Evolutionary conservation across 768 basidiomycete genomes (phyloP), one percentile per base, ranked within the genome.

Genomic region (Trametes sanguinea): DNA sequence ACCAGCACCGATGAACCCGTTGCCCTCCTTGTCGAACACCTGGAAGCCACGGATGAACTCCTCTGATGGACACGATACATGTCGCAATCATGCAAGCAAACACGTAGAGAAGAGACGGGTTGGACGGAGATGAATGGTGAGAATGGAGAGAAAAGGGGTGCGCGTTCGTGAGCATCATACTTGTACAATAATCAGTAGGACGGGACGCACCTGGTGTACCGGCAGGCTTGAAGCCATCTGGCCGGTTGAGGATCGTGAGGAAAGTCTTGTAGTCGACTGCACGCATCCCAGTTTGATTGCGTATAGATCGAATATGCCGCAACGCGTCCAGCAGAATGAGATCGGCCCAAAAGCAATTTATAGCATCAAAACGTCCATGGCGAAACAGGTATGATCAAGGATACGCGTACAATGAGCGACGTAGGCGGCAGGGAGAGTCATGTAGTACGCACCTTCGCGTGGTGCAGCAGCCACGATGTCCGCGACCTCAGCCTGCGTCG

Each of bases 11-110:
- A 93, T 94, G 77, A 87, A 91, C 1, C 94, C 94, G 69, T 94
- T 94, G 33, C 92, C 92, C 68, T 94, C 92, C 77, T 95, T 95
- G 77, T 98, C 96, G 68, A 99, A 98, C 10, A 98, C 96, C 69
- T 98, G 95, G 84, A 99, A 99, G 8, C 95, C 97, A 51, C 97
- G 94, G 71, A 98, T 94, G 79, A 99, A 99, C 72, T 99, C 97
- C 82, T 98, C 96, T 96, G 73, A 59, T 13, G 45, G 30, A 14
- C 22, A 68, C 58, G 54, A 42, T 27, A 3, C 22, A 8, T 30
- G 16, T n/a, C 17, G 35, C 9, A 29, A n/a, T 5, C 9, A 7
- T n/a, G 13, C 4, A 44, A 13, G 46, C 35, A 11, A 37, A 37
- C 22, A 22, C 22, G 22, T 22, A 22, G 22, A 46, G 29, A 51